Base-by-base conservation (phyloP, 2,329 filamentous ascomycete species). In the Cylindrodendrum hubeiense region DNA sequence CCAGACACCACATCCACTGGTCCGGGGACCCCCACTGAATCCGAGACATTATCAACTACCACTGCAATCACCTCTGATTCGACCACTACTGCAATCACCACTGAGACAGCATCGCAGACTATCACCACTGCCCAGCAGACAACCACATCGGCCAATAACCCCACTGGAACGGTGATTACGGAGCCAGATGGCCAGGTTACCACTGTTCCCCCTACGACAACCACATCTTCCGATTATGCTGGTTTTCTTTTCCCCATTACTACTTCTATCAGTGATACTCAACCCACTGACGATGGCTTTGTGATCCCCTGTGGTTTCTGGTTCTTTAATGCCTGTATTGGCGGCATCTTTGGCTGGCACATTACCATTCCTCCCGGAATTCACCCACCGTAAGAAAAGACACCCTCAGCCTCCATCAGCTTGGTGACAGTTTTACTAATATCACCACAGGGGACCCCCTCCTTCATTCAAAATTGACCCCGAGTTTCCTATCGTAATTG, bases 321-420 rank as follows among this genome's bases (percentile, higher is more conserved):
- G 56, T 59, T 59, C 56, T 59, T 59, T 21, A 22, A 41, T 22
- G 50, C 37, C 34, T 59, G 56, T 26, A 39, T 59, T 41, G 44
- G 28, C 19, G 21, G 21, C 12, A 59, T 59, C 37, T 26, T 51
- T 43, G 56, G 30, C 5, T 59, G 44, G 56, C 19, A 19, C 12
- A 30, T 59, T 33, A 41, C 24, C 21, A n/a, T 28, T 21, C 44
- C 56, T 28, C 56, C 56, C n/a, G 46, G 46, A 28, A 44, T 51
- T 21, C 26, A 59, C 33, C 56, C 56, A 21, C 56, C 46, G 56
- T 59, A 51, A 17, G 56, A 49, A 10, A 1, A 57, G 15, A 37
- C 10, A 37, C 15, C 2, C 33, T 37, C 2, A 13, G 33, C 33
- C 33, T 37, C 15, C 10, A 37, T 8, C 33, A 34, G 1, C 7